Conservation (phyloP, 2,329 filamentous ascomycete species). For the Fusarium sp. region DNA sequence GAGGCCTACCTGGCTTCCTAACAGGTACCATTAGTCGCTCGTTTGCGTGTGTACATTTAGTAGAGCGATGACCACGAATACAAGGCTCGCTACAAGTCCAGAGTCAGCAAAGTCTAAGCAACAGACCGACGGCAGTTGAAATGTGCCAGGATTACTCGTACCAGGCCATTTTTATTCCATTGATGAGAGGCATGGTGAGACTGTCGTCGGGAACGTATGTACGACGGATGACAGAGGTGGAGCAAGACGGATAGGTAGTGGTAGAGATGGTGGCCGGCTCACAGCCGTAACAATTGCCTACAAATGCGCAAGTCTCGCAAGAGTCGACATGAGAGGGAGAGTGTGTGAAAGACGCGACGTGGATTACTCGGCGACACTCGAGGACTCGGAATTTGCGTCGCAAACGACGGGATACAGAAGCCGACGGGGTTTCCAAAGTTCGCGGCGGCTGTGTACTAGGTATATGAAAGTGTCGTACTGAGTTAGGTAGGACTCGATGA, state of each 20-base stretch:
- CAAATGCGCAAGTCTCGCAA: background rate
- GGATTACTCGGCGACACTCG: constrained; percentile 12
- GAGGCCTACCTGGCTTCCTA: constrained; percentile 74
- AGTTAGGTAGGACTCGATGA: background rate
- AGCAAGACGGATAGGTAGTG: constrained; percentile 6
- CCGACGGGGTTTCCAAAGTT: constrained; percentile 3
- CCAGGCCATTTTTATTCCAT: constrained; percentile 79
- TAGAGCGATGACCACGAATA: constrained; percentile 79
- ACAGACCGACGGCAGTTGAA: background rate
- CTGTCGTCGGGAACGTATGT: constrained; percentile 15
- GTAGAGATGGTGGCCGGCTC: constrained; percentile 19
- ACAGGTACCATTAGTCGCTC: constrained; percentile 76
- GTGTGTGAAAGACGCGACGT: constrained; percentile 4
- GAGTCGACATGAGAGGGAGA: constrained; percentile 30
- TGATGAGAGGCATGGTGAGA: constrained; percentile 70
- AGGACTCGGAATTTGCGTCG: constrained; percentile 24
- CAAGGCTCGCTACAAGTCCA: constrained; percentile 69
- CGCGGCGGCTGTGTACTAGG: background rate
- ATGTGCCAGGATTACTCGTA: constrained; percentile 53
- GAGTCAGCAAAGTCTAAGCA: constrained; percentile 19
- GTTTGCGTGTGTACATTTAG: constrained; percentile 74
- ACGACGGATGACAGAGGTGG: constrained; percentile 25
- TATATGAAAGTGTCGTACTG: background rate
- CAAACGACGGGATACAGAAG: constrained; percentile 7
- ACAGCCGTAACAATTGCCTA: constrained; percentile 33